These are phyloP conservation scores for Lepidium aucheri DNA, from an alignment of 345 rosid genomes.

Conservation along the genomic window DNA sequence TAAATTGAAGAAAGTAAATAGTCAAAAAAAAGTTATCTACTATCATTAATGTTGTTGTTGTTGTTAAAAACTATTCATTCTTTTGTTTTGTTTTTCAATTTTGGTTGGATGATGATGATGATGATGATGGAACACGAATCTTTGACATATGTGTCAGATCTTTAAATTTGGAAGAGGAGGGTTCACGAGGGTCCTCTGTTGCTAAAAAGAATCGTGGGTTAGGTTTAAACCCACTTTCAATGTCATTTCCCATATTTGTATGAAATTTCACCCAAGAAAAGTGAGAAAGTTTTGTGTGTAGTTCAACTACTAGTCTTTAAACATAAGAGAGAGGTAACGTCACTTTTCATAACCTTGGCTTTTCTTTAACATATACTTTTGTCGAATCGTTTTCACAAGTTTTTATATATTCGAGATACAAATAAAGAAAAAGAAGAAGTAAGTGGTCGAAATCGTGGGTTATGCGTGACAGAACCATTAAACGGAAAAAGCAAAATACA, in stretches of 20 bases:
- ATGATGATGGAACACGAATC: constrained; percentile 18
- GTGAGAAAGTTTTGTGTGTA: constrained; percentile 7
- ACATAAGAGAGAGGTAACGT: constrained; percentile 5
- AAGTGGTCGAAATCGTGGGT: constrained; percentile 22
- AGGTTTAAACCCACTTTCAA: constrained; percentile 23
- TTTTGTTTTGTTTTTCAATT: neutral
- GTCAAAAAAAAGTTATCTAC: neutral
- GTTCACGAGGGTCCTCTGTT: constrained; percentile 24
- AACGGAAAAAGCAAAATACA: constrained; percentile 7
- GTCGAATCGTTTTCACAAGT: neutral
- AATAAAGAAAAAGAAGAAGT: neutral
- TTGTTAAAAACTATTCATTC: constrained; percentile 6
- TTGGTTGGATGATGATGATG: neutral
- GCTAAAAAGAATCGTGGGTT: constrained; percentile 23
- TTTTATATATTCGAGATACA: neutral
- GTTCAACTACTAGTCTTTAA: constrained; percentile 24
- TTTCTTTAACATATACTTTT: too few relatives aligned
- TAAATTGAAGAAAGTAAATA: constrained; percentile 23
- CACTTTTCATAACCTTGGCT: constrained; percentile 1
- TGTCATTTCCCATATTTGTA: constrained; percentile 21
- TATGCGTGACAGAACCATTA: constrained; percentile 29
- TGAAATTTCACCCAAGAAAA: neutral
- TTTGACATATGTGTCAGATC: constrained; percentile 22
- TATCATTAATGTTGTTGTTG: constrained; percentile 4
- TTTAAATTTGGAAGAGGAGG: neutral